Evolutionary conservation across 495 filamentous ascomycete genomes (phyloP), one percentile per base, ranked within the genome.

Genomic region (Podospora fimiseda): DNA sequence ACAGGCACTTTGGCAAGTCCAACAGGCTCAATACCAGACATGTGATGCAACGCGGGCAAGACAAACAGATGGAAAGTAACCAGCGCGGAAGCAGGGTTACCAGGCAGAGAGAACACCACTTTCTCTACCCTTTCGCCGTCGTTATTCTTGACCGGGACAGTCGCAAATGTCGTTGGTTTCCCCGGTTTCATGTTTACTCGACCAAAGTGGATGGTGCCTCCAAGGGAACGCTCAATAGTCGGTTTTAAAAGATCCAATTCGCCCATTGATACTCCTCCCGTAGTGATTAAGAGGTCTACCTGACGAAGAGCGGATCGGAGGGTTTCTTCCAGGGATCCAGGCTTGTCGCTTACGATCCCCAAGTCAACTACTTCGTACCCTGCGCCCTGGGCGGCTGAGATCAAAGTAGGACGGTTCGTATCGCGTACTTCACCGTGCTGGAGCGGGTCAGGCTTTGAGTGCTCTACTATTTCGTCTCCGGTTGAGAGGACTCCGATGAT

Each of bases 221-320:
- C 87, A 4, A 97, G 80, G 2, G 82, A 76, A 48, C 91, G 85
- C 72, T 97, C 93, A 63, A 99, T 89, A 3, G 90, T 96, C 1
- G 94, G 93, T 68, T 99, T 99, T 44, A 99, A 83, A 24, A 99
- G 83, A 64, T 99, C 93, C 1, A 95, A 82, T 70, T 99, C 93
- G 54, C 93, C 93, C 93, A 99, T 99, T 13, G 90, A 95, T 18
- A 96, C 93, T 16, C 93, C 94, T 27, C 93, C 93, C 0, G 88
- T 91, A 11, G 94, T 97, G 58, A 99, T 83, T 45, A 97, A 78
- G 21, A 97, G 77, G 60, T 96, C 90, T 20, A 85, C 82, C 36
- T 74, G 73, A 19, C 84, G 79, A 43, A 97, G 66, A 16, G 87
- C 88, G 55, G 79, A 75, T 5, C 89, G 80, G 11, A 98, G 77